phyloP scores from a whole-genome alignment of 176 grass and related monocot species.

The Musa acuminata region DNA sequence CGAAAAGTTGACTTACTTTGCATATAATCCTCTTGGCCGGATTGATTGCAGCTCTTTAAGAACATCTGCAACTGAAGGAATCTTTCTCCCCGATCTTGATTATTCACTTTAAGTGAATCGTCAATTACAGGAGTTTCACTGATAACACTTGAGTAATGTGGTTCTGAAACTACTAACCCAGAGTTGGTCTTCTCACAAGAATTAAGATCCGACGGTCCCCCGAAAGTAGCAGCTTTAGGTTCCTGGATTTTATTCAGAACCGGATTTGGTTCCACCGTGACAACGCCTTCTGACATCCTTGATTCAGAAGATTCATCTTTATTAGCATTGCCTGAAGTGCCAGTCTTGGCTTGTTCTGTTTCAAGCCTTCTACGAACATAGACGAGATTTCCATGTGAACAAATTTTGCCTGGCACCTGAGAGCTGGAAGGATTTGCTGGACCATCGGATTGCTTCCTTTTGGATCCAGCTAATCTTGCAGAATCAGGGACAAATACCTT shows the following conservation, averaged over 20 bases:
- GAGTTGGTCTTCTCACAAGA: constrained; percentile 25
- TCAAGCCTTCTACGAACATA: constrained; percentile 85
- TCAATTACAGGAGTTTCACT: neutral
- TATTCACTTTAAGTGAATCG: constrained; percentile 26
- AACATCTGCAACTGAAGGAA: constrained; percentile 64
- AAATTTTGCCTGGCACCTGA: constrained; percentile 28
- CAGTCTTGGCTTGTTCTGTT: constrained; percentile 59
- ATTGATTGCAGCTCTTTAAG: constrained; percentile 68
- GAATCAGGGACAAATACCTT: constrained; percentile 24
- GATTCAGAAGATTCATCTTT: constrained; percentile 24
- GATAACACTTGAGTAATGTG: constrained; percentile 14
- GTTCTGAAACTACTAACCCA: constrained; percentile 14
- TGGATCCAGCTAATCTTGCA: constrained; percentile 35
- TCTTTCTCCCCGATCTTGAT: constrained; percentile 57
- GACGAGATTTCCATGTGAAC: constrained; percentile 52
- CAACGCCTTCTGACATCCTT: constrained; percentile 25
- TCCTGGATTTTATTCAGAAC: constrained; percentile 29
- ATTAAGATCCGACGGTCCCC: neutral
- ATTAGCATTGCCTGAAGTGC: constrained; percentile 20
- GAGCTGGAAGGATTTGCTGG: constrained; percentile 32
- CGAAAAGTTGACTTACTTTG: constrained; percentile 44
- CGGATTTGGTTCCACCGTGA: constrained; percentile 31
- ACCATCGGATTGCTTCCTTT: constrained; percentile 42
- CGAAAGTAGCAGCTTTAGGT: constrained; percentile 23
- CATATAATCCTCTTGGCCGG: constrained; percentile 69